Percentiles rank a stretch among this genome's conserved stretches.
These are phyloP conservation scores for Candida ponderosae DNA, from an alignment of 805 yeast species.

Conservation along the genomic window DNA sequence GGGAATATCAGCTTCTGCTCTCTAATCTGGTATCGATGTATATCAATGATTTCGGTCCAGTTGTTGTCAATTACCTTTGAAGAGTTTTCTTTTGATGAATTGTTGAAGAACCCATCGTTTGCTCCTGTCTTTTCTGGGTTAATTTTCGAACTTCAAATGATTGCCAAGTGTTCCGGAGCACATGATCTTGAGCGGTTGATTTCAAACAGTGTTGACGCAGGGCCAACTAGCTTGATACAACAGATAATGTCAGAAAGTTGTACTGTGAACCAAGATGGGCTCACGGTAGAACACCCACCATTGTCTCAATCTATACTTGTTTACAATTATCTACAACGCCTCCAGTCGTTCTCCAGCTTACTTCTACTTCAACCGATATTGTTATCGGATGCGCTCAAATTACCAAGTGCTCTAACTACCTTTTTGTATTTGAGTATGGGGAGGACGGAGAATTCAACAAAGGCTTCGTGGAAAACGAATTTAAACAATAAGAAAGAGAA, in stretches of 20 bases:
- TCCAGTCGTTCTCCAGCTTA: background rate
- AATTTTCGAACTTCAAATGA: constrained; percentile 3
- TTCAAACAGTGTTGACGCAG: background rate
- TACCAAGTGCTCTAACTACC: background rate
- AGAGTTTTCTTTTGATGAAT: background rate
- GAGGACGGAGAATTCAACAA: too few species aligned
- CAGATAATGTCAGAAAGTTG: background rate
- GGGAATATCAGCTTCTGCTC: background rate
- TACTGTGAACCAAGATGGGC: too few species aligned
- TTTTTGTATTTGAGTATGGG: background rate
- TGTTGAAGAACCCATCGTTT: background rate
- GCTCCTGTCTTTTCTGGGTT: constrained; percentile 3
- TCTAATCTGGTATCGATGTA: constrained; percentile 5
- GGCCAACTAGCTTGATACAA: background rate
- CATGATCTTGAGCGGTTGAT: too few species aligned
- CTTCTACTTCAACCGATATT: background rate
- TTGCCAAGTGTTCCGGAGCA: constrained; percentile 2
- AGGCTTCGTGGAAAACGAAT: background rate
- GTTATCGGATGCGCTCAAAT: background rate
- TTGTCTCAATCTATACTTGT: background rate
- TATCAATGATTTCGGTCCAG: constrained; percentile 5
- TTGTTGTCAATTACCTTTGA: constrained; percentile 3
- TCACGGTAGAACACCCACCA: too few species aligned
- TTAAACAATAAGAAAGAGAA: too few species aligned
- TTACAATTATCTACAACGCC: background rate